phyloP scores from a whole-genome alignment of 805 yeast species.

The Yamadazyma olivae region DNA sequence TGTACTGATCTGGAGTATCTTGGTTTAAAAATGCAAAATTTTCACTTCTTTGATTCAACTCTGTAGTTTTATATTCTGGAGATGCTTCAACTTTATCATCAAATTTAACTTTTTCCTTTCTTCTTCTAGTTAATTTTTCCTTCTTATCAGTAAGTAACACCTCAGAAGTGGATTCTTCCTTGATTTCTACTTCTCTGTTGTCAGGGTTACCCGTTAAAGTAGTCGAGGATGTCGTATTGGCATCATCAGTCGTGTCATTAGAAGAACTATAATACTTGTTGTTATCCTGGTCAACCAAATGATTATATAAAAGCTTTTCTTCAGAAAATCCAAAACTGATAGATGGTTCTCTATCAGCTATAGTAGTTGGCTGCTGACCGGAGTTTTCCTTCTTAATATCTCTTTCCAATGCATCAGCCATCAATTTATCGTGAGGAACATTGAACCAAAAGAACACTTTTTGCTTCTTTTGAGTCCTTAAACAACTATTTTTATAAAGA shows the following conservation, averaged over 20 bases:
- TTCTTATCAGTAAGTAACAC: not conserved
- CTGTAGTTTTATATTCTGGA: constrained; percentile 11
- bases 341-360: constrained; percentile 74
- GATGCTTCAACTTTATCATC: constrained; percentile 3
- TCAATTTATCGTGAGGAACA: constrained; percentile 88
- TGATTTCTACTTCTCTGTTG: not conserved
- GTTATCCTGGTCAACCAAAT: constrained; percentile 41
- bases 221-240: constrained; percentile 5
- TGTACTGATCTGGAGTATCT: constrained; percentile 22
- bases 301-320: constrained; percentile 48
- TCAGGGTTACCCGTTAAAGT: constrained; percentile 1
- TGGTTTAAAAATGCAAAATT: constrained; percentile 16
- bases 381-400: constrained; percentile 76
- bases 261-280: constrained; percentile 24
- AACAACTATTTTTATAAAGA: constrained; percentile 78
- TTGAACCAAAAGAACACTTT: constrained; percentile 96
- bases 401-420: constrained; percentile 90
- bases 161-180: not conserved
- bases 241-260: constrained; percentile 9
- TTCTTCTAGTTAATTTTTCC: not conserved
- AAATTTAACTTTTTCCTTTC: constrained; percentile 4
- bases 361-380: constrained; percentile 66
- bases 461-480: constrained; percentile 94
- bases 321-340: constrained; percentile 68
- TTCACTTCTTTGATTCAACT: constrained; percentile 9